Base-by-base conservation (phyloP, 1,284 basidiomycete species). In the Afroboletus lepidellus region DNA sequence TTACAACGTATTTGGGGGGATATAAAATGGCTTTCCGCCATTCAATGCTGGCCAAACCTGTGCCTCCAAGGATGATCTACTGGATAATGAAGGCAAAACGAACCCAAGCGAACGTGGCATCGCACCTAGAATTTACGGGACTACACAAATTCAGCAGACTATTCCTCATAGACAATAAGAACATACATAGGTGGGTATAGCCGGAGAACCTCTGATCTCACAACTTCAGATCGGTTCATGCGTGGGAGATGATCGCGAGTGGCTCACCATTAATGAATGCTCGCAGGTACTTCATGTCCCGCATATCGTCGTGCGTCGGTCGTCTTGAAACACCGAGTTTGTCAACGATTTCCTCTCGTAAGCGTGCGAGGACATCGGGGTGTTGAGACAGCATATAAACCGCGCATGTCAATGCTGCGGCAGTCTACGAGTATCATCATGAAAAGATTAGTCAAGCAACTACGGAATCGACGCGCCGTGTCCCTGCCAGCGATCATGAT, bases 321-420 rank as follows among this genome's bases (percentile, higher is more conserved):
- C 23, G 38, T 23, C 15, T 39, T 1, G 12, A 71, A 0, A 66
- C 56, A 0, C 80, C 81, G 3, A 83, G 69, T 36, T 72, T 72
- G 18, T 61, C 59, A 3, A 81, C 58, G 41, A 85, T 73, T 62
- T 85, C 84, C 36, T 75, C 68, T 1, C 80, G 76, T 16, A 86
- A 69, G 8, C 75, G 74, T 0, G 56, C 34, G 8, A 76, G 64
- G 23, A 82, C 71, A 1, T 72, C 57, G 1, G 79, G 78, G 55
- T 85, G 70, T 41, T 73, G 70, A 7, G 81, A 71, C 5, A 87
- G 72, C 66, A 79, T 75, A 58, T 85, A 85, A 3, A 81, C 57
- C 3, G 72, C 61, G 55, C 75, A 80, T 0, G 79, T 81, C n/a
- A 85, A 57, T 0, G 77, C 76, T 3, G 73, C 58, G 6, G 80